phyloP scores from a whole-genome alignment of 2,329 filamentous ascomycete genomes.

The Colletotrichum sp. region DNA sequence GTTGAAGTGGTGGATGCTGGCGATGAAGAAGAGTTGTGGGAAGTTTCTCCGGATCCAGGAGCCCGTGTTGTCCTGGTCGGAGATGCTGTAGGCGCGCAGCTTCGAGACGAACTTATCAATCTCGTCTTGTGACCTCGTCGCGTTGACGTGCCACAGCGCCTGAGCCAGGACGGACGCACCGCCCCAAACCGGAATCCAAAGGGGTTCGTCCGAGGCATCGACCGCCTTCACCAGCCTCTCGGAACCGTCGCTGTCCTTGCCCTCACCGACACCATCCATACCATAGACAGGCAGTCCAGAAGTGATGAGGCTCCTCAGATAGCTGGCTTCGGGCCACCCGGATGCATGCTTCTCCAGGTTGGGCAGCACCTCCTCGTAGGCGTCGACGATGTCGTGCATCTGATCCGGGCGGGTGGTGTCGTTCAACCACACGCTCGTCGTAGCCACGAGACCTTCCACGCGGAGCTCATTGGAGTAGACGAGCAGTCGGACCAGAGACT shows the following conservation, averaged over 20 bases:
- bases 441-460: slow-evolving; percentile 37
- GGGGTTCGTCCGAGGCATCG: slow-evolving; percentile 40
- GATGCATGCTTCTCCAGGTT: slow-evolving; percentile 33
- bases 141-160: slow-evolving; percentile 43
- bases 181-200: slow-evolving; percentile 56
- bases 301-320: background rate
- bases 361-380: slow-evolving; percentile 37
- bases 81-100: slow-evolving; percentile 52
- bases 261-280: slow-evolving; percentile 25
- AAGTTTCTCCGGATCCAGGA: slow-evolving; percentile 56
- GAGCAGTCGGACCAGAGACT: slow-evolving; percentile 38
- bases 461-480: slow-evolving; percentile 42
- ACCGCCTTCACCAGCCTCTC: slow-evolving; percentile 36
- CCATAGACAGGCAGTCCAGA: background rate
- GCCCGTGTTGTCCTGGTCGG: slow-evolving; percentile 58
- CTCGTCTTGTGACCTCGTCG: slow-evolving; percentile 31
- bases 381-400: slow-evolving; percentile 38
- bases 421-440: slow-evolving; percentile 41
- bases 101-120: slow-evolving; percentile 37
- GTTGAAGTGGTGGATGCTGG: slow-evolving; percentile 53
- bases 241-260: slow-evolving; percentile 37
- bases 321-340: background rate
- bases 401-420: slow-evolving; percentile 33
- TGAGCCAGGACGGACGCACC: slow-evolving; percentile 54
- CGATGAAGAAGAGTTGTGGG: slow-evolving; percentile 54